These are phyloP conservation scores for Agrostemma githago DNA, from an alignment of 148 eudicot genomes.

Conservation along the genomic window DNA sequence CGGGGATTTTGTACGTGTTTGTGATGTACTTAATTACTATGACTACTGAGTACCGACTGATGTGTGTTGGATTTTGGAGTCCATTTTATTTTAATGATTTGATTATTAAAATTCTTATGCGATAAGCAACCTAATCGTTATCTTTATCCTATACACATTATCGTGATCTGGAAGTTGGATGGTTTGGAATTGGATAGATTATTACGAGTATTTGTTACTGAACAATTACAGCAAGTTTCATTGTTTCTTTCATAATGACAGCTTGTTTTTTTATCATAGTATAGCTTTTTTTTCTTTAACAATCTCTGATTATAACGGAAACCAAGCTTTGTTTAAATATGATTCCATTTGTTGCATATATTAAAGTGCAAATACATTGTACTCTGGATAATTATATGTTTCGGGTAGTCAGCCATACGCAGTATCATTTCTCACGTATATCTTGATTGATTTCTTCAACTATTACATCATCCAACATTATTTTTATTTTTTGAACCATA, in stretches of 20 bases:
- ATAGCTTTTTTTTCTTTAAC: neutral
- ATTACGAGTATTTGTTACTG: neutral
- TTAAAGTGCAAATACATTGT: too few species aligned
- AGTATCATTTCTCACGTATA: too few species aligned
- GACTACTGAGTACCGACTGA: too few species aligned
- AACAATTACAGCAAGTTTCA: neutral
- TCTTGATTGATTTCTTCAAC: too few species aligned
- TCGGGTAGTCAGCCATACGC: too few species aligned
- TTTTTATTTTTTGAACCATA: too few species aligned
- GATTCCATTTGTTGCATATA: neutral
- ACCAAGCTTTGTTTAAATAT: neutral
- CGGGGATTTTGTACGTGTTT: conserved; percentile 21
- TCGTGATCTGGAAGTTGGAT: neutral
- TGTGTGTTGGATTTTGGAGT: neutral
- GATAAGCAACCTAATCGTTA: neutral
- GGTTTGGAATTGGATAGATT: neutral
- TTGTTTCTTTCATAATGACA: neutral
- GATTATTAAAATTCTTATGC: neutral
- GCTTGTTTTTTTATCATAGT: neutral
- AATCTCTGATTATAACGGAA: neutral
- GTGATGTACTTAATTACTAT: neutral
- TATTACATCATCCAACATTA: too few species aligned
- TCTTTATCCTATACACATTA: neutral
- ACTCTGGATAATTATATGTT: too few species aligned
- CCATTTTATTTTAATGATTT: neutral